Percentiles rank a stretch among this genome's conserved stretches.
Evolutionary conservation across 208 protist genomes (phyloP).

Genomic region (Jaenimonas drosophilae): DNA sequence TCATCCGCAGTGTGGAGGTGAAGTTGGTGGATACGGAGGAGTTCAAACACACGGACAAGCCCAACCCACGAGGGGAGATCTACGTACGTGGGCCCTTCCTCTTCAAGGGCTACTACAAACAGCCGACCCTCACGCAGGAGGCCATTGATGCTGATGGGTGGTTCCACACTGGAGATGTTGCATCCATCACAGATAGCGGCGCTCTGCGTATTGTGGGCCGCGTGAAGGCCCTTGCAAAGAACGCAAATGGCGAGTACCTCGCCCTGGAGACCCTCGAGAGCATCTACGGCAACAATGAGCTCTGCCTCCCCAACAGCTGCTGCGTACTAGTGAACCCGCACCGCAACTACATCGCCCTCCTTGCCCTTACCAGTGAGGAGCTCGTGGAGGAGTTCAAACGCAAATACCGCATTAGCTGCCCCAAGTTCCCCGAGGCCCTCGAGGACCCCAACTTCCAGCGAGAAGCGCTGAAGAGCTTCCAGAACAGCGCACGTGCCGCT

Average conservation of each 20-base stretch:
- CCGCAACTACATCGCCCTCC: conserved; percentile 48
- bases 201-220: conserved; percentile 73
- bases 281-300: conserved; percentile 49
- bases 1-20: conserved; percentile 70
- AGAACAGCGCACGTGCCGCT: conserved; percentile 33
- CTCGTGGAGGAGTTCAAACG: conserved; percentile 38
- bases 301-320: conserved; percentile 41
- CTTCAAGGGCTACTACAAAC: conserved; percentile 86
- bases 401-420: conserved; percentile 36
- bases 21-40: conserved; percentile 85
- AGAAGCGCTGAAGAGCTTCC: conserved; percentile 27
- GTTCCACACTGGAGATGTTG: conserved; percentile 88
- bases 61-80: conserved; percentile 69
- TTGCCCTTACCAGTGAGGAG: conserved; percentile 44
- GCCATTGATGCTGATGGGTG: conserved; percentile 67
- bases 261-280: conserved; percentile 76
- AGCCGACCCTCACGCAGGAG: conserved; percentile 73
- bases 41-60: conserved; percentile 67
- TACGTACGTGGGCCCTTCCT: conserved; percentile 59
- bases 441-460: conserved; percentile 27
- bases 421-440: conserved; percentile 34
- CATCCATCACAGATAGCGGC: conserved; percentile 33
- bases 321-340: conserved; percentile 73
- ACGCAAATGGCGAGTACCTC: conserved; percentile 88
- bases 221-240: conserved; percentile 89